A percentile compares a stretch with the other conserved stretches of the same genome.
Evolutionary conservation across 257 asterid species (phyloP).

Genomic region (Solanum sparsipilum): DNA sequence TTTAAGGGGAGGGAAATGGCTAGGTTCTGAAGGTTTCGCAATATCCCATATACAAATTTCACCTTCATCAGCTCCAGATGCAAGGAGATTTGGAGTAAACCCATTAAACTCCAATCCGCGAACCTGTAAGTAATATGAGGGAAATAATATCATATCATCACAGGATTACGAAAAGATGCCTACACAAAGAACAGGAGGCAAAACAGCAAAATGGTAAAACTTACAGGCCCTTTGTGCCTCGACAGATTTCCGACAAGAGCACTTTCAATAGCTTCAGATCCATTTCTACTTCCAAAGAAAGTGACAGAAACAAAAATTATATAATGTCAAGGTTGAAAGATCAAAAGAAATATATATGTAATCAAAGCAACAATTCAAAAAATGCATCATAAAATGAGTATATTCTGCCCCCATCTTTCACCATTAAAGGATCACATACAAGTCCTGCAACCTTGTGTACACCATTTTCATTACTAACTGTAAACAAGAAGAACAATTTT

Average conservation of each 20-base stretch:
- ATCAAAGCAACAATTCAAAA: not conserved
- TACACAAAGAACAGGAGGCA: not conserved
- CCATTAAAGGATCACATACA: not conserved
- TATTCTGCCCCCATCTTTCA: not conserved
- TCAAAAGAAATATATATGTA: not conserved
- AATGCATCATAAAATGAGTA: not conserved
- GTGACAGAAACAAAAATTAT: not conserved
- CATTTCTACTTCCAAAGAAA: constrained; percentile 33
- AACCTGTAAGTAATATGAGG: constrained; percentile 34
- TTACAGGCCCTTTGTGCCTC: constrained; percentile 87
- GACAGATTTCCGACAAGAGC: constrained; percentile 60
- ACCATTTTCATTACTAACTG: not conserved
- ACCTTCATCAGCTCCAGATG: constrained; percentile 99
- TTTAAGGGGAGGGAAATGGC: constrained; percentile 81
- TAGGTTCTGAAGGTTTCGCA: constrained; percentile 64
- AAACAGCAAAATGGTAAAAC: constrained; percentile 18
- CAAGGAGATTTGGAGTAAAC: constrained; percentile 65
- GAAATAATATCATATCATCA: constrained; percentile 2
- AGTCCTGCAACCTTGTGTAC: not conserved
- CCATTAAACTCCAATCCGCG: constrained; percentile 86
- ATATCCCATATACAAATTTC: constrained; percentile 94
- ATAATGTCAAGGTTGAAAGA: not conserved
- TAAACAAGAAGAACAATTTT: not conserved
- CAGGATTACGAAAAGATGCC: not conserved
- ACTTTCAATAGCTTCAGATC: constrained; percentile 46